Base-by-base conservation (phyloP, 108 stramenopile species). In the Seminavis robusta region DNA sequence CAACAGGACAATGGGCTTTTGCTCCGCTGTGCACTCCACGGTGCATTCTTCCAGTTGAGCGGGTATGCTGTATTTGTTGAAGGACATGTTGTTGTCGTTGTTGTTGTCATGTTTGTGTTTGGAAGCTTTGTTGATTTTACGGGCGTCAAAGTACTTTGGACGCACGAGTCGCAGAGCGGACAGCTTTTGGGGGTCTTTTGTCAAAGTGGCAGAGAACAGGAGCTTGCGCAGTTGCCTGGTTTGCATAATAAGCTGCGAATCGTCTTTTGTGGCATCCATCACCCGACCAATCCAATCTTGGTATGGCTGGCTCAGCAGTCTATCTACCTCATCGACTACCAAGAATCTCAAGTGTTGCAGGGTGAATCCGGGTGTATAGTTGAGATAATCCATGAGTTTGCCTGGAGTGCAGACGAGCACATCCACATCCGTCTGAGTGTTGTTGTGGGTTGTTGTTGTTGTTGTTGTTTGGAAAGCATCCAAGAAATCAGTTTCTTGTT, bases 321-420 rank as follows among this genome's bases (percentile, higher is more conserved):
- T 71, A 65, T 98, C 97, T 0, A 94, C 97, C 72, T 98, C 97
- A 56, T 98, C 97, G 49, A 98, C 72, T 17, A 96, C 87, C 26
- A 98, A 74, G 63, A 84, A 98, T 34, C 76, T 56, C 45, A 96
- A 71, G 60, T 95, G 92, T 57, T 94, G 84, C 56, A 96, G 65
- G 30, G 94, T 88, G 63, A 98, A 96, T 10, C 97, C 97, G 1
- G 92, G 94, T 24, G 94, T 97, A 38, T 75, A 63, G 59, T 94
- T 91, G 37, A 96, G 61, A 71, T 95, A 95, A 65, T 97, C 95
- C 27, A 96, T 65, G 50, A 96, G 66, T 23, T 95, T 70, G 6
- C 97, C 97, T 15, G 97, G 97, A 33, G 97, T 98, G 5, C 88
- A 82, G n/a, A 98, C 90, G 32, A 98, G 71, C 32, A 97, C 81